Percentiles rank a stretch among this genome's conserved stretches.
Conservation (phyloP, 306 rosid species). For the Myrica gale region DNA sequence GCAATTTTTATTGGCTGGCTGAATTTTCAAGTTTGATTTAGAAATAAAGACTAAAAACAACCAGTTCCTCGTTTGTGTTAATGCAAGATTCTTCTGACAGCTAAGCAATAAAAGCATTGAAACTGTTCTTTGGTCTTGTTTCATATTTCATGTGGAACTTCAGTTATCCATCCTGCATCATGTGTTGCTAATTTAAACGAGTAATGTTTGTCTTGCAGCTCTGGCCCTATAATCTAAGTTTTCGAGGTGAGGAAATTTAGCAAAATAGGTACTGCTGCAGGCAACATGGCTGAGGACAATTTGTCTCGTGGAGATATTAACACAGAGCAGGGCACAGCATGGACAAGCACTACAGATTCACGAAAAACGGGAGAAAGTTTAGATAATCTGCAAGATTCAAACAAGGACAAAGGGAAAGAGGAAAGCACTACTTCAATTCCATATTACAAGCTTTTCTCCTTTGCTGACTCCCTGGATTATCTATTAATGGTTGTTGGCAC, state of each 20-base stretch:
- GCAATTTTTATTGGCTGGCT: not conserved
- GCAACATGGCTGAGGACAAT: conserved; percentile 42
- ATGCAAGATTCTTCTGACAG: not conserved
- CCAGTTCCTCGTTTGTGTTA: not conserved
- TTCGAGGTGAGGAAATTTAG: conserved; percentile 11
- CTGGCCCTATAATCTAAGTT: conserved; percentile 9
- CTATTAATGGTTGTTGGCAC: conserved; percentile 64
- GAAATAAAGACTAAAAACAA: not conserved
- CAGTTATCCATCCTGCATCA: not conserved
- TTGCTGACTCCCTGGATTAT: conserved; percentile 65
- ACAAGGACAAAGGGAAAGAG: conserved; percentile 35
- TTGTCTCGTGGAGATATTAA: conserved; percentile 27
- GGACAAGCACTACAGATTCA: conserved; percentile 28
- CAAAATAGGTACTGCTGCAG: conserved; percentile 1
- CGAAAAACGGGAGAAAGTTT: conserved; percentile 23
- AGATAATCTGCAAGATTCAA: conserved; percentile 33
- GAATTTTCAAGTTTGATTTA: not conserved
- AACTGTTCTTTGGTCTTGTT: not conserved
- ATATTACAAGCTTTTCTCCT: conserved; percentile 73
- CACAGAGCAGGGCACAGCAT: conserved; percentile 31
- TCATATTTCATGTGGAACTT: not conserved
- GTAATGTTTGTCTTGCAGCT: conserved; percentile 30
- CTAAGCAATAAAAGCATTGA: not conserved
- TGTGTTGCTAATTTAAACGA: conserved; percentile 19
- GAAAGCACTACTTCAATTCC: conserved; percentile 48